Evolutionary conservation across 2,329 filamentous ascomycete genomes (phyloP), one percentile per base, ranked within the genome.

Genomic region (Leptosphaerulina australis): DNA sequence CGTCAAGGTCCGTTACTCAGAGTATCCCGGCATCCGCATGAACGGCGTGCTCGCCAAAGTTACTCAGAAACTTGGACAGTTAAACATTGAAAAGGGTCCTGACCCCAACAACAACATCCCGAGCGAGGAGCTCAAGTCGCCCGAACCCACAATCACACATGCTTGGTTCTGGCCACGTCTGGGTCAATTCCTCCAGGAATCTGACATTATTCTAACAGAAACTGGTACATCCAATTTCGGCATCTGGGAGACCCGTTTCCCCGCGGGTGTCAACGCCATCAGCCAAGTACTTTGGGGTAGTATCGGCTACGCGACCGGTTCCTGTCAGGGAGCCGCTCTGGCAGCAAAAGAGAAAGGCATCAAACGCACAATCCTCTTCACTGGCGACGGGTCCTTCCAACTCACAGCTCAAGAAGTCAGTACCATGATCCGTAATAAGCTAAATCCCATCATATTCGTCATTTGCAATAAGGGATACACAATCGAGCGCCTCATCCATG

Each of bases 391-490:
- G 21, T 90, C 86, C 49, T 86, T 95, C 73, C 90, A 96, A 70
- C 79, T 96, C 50, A 95, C 90, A 0, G 87, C 83, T 0, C 91
- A 96, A 70, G 91, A 94, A 73, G 69, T 96, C 56, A 88, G 85
- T 71, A 94, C 90, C 9, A 93, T 96, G 81, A 83, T 96, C 57
- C 82, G 86, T 22, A 86, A 89, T 53, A 79, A 82, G 18, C 77
- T 96, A 49, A 86, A 87, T 55, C 83, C 89, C 15, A 93, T 91
- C 65, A 86, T 96, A 55, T 93, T 96, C 70, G 80, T 94, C 55
- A 87, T 96, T 60, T 91, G 88, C 79, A 95, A 95, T 70, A 84
- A 92, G 30, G 91, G 91, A 9, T 96, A 89, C 75, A 94, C 91
- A 8, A 94, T 95, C 69, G 91, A 96, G 75, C 85, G 91, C 22